phyloP scores from a whole-genome alignment of 2,329 filamentous ascomycete genomes.

The Botrytis deweyae region DNA sequence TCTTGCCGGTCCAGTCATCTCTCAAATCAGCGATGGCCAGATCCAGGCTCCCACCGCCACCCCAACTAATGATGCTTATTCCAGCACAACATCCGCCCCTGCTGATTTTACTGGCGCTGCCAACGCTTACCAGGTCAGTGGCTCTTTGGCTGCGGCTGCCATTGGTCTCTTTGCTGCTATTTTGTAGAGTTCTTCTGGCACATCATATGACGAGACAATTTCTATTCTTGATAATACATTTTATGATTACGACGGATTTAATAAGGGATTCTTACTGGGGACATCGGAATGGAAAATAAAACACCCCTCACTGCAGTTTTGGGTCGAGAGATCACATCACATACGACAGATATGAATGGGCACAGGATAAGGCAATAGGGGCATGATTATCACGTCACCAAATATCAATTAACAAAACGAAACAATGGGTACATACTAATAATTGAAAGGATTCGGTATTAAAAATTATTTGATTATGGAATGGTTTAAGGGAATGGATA shows the following conservation, averaged over 20 bases:
- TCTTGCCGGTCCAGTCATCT: constrained; percentile 19
- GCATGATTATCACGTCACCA: neutral
- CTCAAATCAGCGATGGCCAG: constrained; percentile 40
- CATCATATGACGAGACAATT: neutral
- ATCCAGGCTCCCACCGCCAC: constrained; percentile 31
- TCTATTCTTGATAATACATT: constrained; percentile 7
- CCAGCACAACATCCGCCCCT: neutral
- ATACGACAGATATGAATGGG: neutral
- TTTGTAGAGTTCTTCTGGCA: constrained; percentile 19
- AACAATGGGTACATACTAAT: neutral
- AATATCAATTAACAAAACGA: neutral
- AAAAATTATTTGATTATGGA: neutral
- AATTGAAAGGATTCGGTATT: neutral
- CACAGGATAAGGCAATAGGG: neutral
- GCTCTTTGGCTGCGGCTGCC: constrained; percentile 6
- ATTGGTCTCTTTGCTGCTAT: constrained; percentile 20
- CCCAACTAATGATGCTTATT: neutral
- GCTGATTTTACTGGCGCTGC: neutral
- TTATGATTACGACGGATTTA: neutral
- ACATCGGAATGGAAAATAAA: neutral
- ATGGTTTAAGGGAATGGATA: neutral
- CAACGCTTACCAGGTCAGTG: neutral
- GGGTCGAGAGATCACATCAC: neutral
- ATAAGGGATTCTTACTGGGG: neutral
- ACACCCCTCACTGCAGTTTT: neutral